A percentile compares a stretch with the other conserved stretches of the same genome.
These are phyloP conservation scores for Cutaneotrichosporon cyanovorans DNA, from an alignment of 1,284 basidiomycete genomes.

Conservation along the genomic window DNA sequence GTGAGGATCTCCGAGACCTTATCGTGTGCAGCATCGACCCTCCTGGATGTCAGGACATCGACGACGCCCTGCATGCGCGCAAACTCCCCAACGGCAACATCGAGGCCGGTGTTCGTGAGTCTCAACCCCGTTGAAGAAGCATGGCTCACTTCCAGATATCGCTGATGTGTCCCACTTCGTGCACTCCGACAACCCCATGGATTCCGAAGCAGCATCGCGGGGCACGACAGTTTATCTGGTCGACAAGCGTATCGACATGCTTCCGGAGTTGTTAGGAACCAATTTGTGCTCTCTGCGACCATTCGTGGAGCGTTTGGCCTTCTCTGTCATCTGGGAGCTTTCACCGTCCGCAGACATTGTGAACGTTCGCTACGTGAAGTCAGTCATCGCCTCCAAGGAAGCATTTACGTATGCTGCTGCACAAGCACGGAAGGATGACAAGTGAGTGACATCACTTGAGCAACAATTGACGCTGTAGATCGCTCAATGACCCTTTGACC, in stretches of 20 bases:
- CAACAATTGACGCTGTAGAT: conserved; percentile 46
- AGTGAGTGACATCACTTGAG: conserved; percentile 50
- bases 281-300: conserved; percentile 93
- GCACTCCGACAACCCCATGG: conserved; percentile 89
- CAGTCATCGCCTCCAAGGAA: conserved; percentile 91
- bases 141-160: conserved; percentile 59
- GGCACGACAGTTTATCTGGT: conserved; percentile 98
- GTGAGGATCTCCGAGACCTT: conserved; percentile 80
- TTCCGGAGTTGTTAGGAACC: conserved; percentile 87
- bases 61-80: conserved; percentile 95
- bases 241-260: conserved; percentile 98
- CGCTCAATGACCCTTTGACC: conserved; percentile 74
- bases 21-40: conserved; percentile 96
- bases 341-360: conserved; percentile 80
- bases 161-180: conserved; percentile 99
- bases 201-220: conserved; percentile 85
- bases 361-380: conserved; percentile 86
- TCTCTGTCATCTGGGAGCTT: conserved; percentile 94
- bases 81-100: conserved; percentile 86
- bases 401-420: conserved; percentile 98
- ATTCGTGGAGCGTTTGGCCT: conserved; percentile 88
- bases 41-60: conserved; percentile 94
- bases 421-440: conserved; percentile 86
- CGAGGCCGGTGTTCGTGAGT: conserved; percentile 94
- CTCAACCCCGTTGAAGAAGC: too few relatives aligned